These are phyloP conservation scores for Aureobasidium sp. DNA, from an alignment of 2,329 filamentous ascomycete genomes.

Conservation along the genomic window DNA sequence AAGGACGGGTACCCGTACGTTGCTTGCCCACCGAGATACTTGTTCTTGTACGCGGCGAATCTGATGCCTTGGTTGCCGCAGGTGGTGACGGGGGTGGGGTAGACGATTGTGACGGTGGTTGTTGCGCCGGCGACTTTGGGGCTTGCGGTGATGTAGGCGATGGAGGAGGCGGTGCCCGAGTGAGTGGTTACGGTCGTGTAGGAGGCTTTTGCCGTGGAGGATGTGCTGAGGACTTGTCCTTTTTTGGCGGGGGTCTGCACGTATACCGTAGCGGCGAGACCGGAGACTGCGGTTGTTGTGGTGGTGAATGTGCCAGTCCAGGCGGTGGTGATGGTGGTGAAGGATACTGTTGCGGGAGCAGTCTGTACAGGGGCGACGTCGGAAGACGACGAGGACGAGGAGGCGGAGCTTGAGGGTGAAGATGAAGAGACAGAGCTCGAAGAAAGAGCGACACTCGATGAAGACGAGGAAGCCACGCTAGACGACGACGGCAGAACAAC, in stretches of 20 bases:
- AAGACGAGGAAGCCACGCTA: neutral
- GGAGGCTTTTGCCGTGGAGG: neutral
- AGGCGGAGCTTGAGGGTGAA: neutral
- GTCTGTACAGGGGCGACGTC: neutral
- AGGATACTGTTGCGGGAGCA: constrained; percentile 14
- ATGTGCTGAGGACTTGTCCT: neutral
- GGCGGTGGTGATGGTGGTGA: constrained; percentile 13
- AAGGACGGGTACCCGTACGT: constrained; percentile 12
- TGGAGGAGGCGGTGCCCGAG: constrained; percentile 6
- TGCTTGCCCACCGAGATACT: constrained; percentile 8
- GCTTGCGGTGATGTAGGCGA: constrained; percentile 1
- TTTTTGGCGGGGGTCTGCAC: constrained; percentile 12
- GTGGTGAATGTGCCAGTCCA: constrained; percentile 14
- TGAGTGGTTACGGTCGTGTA: constrained; percentile 2
- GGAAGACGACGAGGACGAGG: neutral
- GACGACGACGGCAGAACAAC: neutral
- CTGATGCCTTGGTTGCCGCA: constrained; percentile 1
- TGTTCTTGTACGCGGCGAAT: constrained; percentile 12
- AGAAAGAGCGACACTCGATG: neutral
- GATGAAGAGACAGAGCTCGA: neutral
- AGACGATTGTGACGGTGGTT: constrained; percentile 3
- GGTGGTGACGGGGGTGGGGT: neutral
- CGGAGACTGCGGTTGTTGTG: constrained; percentile 8
- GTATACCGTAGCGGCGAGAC: constrained; percentile 12
- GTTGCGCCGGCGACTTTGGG: constrained; percentile 5